Percentiles rank a stretch among this genome's conserved stretches.
Conservation (phyloP, 345 rosid genomes). For the Populus deltoides region DNA sequence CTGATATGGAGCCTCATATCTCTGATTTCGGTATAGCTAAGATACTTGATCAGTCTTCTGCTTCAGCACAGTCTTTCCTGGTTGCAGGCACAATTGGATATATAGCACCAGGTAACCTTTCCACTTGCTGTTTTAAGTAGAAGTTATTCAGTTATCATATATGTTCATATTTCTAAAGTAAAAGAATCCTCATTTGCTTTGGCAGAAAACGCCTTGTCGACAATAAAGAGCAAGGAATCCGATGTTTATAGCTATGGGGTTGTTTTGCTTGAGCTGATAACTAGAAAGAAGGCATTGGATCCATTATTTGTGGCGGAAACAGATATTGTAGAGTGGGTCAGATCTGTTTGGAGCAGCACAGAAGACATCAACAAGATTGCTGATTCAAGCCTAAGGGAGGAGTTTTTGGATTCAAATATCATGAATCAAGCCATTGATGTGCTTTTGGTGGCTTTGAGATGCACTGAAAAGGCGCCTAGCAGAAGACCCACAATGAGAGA, state of each 20-base stretch:
- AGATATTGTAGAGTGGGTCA: constrained; percentile 52
- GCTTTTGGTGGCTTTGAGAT: constrained; percentile 51
- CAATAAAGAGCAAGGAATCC: constrained; percentile 39
- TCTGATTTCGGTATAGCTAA: constrained; percentile 81
- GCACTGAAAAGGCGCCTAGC: constrained; percentile 54
- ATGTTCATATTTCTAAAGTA: not conserved
- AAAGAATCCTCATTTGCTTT: not conserved
- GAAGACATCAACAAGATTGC: constrained; percentile 37
- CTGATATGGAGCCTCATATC: constrained; percentile 71
- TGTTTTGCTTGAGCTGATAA: constrained; percentile 27
- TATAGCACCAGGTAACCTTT: constrained; percentile 68
- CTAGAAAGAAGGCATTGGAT: constrained; percentile 21
- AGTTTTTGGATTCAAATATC: constrained; percentile 45
- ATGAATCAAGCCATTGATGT: constrained; percentile 50
- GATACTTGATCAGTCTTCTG: constrained; percentile 51
- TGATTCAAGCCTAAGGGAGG: constrained; percentile 44
- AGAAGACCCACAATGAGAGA: constrained; percentile 69
- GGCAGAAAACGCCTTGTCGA: constrained; percentile 61
- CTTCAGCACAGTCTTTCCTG: constrained; percentile 27
- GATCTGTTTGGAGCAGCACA: constrained; percentile 39
- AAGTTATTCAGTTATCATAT: not conserved
- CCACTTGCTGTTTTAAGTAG: not conserved
- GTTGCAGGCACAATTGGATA: constrained; percentile 73
- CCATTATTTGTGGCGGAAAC: constrained; percentile 18
- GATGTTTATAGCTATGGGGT: constrained; percentile 29